These are phyloP conservation scores for Melanomma pulvis-pyrius DNA, from an alignment of 495 filamentous ascomycete species.

Conservation along the genomic window DNA sequence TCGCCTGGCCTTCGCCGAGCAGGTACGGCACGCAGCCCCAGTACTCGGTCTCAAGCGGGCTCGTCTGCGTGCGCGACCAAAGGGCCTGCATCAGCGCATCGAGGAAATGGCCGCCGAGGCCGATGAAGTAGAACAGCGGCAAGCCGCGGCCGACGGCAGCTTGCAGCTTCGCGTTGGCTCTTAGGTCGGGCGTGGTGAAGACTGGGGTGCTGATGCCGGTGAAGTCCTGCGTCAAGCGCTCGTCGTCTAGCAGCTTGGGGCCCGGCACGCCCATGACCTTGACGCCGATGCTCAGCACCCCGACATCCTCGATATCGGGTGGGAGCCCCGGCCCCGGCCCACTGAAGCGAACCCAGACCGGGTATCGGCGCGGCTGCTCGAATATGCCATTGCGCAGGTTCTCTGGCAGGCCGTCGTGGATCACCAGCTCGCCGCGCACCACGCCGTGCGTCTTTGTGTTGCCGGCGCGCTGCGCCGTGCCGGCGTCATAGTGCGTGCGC, in stretches of 20 bases:
- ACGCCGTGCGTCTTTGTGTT: conserved; percentile 24
- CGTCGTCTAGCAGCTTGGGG: conserved; percentile 22
- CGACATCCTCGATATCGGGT: conserved; percentile 21
- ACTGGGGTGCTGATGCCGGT: conserved; percentile 20
- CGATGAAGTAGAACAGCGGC: conserved; percentile 19
- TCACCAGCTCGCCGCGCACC: conserved; percentile 23
- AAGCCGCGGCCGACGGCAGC: conserved; percentile 20
- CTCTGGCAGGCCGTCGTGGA: conserved; percentile 19
- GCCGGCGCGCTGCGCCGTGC: conserved; percentile 22
- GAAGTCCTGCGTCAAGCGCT: conserved; percentile 21
- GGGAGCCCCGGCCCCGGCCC: conserved; percentile 14
- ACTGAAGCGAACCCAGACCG: conserved; percentile 20
- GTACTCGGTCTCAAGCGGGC: conserved; percentile 23
- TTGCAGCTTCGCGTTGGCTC: conserved; percentile 21
- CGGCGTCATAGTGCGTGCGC: conserved; percentile 23
- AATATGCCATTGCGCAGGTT: conserved; percentile 15
- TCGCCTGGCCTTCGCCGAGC: conserved; percentile 19
- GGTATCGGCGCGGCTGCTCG: conserved; percentile 20
- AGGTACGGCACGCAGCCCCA: conserved; percentile 24
- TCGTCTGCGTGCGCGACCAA: conserved; percentile 24
- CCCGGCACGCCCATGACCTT: conserved; percentile 23
- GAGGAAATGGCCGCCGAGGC: conserved; percentile 16
- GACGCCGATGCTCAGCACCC: conserved; percentile 24
- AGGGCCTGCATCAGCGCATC: conserved; percentile 24
- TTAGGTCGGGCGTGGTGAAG: conserved; percentile 23